phyloP scores from a whole-genome alignment of 148 eudicot genomes.

The Nepenthes mirabilis region DNA sequence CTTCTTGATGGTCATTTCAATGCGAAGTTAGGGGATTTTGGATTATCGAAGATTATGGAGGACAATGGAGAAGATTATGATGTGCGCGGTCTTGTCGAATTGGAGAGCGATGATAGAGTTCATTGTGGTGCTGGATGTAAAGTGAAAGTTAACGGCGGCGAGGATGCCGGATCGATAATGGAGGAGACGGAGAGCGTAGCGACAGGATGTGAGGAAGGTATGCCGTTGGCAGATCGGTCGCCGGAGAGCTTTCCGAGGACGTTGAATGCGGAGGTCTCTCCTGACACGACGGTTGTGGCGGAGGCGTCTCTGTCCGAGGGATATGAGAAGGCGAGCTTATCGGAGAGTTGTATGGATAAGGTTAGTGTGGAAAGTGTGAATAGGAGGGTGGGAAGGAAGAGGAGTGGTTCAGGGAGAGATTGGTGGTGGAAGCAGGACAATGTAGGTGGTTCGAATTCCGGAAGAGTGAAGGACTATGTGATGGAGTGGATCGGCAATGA shows the following conservation, averaged over 20 bases:
- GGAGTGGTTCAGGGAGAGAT: conserved; percentile 47
- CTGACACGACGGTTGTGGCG: conserved; percentile 14
- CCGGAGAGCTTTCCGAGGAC: conserved; percentile 20
- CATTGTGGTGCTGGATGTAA: conserved; percentile 14
- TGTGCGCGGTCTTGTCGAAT: conserved; percentile 16
- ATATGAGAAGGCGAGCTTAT: conserved; percentile 45
- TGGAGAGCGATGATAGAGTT: conserved; percentile 9
- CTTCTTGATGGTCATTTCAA: conserved; percentile 48
- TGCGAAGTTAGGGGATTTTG: conserved; percentile 89
- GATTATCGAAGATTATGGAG: conserved; percentile 51
- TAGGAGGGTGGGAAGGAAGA: conserved; percentile 44
- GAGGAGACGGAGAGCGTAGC: conserved; percentile 62
- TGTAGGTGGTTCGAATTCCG: conserved; percentile 46
- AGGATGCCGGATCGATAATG: conserved; percentile 51
- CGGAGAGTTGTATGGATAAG: conserved; percentile 47
- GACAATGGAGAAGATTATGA: conserved; percentile 20
- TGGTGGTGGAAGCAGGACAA: conserved; percentile 99
- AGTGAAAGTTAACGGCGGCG: conserved; percentile 13
- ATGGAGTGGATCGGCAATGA: conserved; percentile 99
- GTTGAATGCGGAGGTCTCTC: conserved; percentile 8
- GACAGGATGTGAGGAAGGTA: conserved; percentile 22
- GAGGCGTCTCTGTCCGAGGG: conserved; percentile 46
- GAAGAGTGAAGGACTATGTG: conserved; percentile 82
- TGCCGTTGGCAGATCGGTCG: conserved; percentile 34
- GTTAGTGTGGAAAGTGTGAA: conserved; percentile 58